Conservation (phyloP, 495 filamentous ascomycete species). For the Aspergillus baeticus region DNA sequence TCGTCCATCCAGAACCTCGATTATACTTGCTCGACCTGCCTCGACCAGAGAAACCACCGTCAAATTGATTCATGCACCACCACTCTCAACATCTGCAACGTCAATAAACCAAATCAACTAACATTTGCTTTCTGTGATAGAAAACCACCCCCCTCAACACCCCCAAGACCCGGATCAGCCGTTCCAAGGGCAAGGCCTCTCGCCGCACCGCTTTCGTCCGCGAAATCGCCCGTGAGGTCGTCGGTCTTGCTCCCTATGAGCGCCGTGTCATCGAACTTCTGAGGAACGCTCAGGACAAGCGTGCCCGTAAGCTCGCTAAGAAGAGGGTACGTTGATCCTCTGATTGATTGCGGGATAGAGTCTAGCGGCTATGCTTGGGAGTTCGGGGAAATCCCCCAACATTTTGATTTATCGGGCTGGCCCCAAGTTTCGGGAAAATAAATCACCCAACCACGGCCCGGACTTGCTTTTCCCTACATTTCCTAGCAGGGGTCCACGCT, state of each 20-base stretch:
- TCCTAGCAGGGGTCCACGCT: constrained; percentile 6
- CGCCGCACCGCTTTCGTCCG: constrained; percentile 91
- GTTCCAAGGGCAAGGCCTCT: constrained; percentile 87
- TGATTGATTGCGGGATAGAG: background rate
- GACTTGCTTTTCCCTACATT: background rate
- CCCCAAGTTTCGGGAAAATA: background rate
- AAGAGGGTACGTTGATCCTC: constrained; percentile 69
- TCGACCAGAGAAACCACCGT: background rate
- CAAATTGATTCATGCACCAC: background rate
- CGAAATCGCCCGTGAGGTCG: constrained; percentile 92
- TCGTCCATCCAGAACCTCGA: too few species aligned
- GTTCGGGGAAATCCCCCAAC: too few species aligned
- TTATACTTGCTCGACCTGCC: too few species aligned
- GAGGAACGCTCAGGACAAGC: constrained; percentile 99
- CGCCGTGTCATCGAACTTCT: constrained; percentile 97
- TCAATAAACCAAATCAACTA: constrained; percentile 7
- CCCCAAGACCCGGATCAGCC: constrained; percentile 81
- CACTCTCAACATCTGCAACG: background rate
- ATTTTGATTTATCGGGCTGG: background rate
- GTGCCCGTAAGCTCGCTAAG: constrained; percentile 98
- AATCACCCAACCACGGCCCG: background rate
- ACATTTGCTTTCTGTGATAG: constrained; percentile 44
- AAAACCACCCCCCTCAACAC: constrained; percentile 85
- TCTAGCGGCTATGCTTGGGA: too few species aligned
- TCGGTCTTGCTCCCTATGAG: constrained; percentile 92